Conservation (phyloP, 306 rosid genomes). For the Casuarina glauca region DNA sequence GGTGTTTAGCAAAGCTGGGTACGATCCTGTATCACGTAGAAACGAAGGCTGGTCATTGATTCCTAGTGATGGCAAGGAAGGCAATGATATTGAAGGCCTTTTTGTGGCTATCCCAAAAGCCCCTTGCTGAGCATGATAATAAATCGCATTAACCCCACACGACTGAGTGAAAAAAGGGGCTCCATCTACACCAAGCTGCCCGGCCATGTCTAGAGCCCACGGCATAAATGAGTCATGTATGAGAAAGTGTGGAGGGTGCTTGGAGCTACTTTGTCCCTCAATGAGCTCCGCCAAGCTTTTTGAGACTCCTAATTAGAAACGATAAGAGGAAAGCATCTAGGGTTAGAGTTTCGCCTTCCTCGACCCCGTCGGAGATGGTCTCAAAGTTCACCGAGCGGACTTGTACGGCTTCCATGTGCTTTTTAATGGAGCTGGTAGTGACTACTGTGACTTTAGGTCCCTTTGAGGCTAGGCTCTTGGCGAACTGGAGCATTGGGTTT, state of each 20-base stretch:
- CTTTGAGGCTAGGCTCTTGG: slow-evolving; percentile 29
- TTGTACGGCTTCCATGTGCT: not conserved
- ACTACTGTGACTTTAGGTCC: slow-evolving; percentile 27
- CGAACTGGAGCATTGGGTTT: slow-evolving; percentile 33
- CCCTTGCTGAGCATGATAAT: slow-evolving; percentile 13
- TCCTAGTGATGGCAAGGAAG: slow-evolving; percentile 20
- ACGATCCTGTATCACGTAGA: not conserved
- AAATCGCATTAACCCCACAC: slow-evolving; percentile 2
- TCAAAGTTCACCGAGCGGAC: not conserved
- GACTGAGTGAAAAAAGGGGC: slow-evolving; percentile 36
- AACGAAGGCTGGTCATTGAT: slow-evolving; percentile 10
- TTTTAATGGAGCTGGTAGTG: slow-evolving; percentile 3
- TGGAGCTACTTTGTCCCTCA: not conserved
- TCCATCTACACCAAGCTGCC: slow-evolving; percentile 17
- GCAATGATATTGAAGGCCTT: not conserved
- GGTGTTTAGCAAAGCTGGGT: not conserved
- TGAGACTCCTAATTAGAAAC: not conserved
- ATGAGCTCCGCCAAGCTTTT: slow-evolving; percentile 9
- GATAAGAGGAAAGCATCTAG: not conserved
- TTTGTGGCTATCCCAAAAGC: not conserved
- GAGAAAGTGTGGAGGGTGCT: not conserved
- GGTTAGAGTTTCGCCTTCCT: not conserved
- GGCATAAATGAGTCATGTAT: slow-evolving; percentile 32
- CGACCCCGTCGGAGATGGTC: slow-evolving; percentile 26
- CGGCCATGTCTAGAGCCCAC: slow-evolving; percentile 33